phyloP scores from a whole-genome alignment of 257 asterid species.

The Solanum habrochaites region DNA sequence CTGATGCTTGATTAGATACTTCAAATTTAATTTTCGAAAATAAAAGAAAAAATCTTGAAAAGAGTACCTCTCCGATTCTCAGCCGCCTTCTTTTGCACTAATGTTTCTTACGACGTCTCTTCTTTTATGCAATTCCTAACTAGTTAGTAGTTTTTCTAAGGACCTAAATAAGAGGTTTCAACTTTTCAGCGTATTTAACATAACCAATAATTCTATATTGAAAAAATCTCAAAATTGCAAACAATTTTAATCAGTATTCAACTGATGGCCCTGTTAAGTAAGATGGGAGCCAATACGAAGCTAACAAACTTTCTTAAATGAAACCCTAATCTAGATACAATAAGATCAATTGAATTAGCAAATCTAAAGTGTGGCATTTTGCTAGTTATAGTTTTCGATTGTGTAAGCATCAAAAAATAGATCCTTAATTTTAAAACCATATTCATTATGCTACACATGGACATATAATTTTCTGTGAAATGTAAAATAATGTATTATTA shows the following conservation, averaged over 20 bases:
- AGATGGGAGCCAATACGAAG: too few species aligned
- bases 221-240: too few species aligned
- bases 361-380: background rate
- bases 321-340: background rate
- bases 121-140: too few species aligned
- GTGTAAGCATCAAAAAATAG: background rate
- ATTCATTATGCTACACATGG: background rate
- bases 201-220: too few species aligned
- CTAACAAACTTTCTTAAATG: background rate
- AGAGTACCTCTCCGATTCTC: background rate
- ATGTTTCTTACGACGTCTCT: too few species aligned
- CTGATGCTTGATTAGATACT: background rate
- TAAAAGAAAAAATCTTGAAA: background rate
- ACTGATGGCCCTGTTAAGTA: too few species aligned
- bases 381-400: background rate
- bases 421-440: background rate
- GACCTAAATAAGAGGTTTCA: too few species aligned
- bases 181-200: too few species aligned
- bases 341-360: background rate
- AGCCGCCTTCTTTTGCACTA: too few species aligned
- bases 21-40: background rate
- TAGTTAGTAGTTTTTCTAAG: too few species aligned
- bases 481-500: background rate
- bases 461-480: background rate
- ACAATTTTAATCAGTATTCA: too few species aligned